Evolutionary conservation across 2,329 filamentous ascomycete genomes (phyloP).

Genomic region (Epichloe sp.): DNA sequence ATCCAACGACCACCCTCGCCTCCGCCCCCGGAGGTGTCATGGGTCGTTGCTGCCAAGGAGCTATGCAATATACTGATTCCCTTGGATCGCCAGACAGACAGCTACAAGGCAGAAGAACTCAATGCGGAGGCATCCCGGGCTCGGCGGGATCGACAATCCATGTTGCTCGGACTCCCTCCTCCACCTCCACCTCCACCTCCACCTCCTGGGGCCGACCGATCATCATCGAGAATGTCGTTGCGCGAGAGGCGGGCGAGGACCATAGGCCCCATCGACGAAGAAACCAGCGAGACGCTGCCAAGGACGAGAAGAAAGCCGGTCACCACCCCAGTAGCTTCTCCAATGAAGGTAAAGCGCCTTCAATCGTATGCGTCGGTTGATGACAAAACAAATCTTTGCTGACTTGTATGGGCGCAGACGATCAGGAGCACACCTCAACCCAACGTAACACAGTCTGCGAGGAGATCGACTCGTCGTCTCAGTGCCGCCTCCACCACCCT

Average conservation of each 20-base stretch:
- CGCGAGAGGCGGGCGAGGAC: conserved; percentile 55
- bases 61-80: conserved; percentile 75
- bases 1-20: conserved; percentile 39
- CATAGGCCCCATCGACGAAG: conserved; percentile 39
- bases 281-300: conserved; percentile 11
- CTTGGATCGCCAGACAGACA: conserved; percentile 57
- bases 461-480: conserved; percentile 32
- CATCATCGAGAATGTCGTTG: conserved; percentile 55
- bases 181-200: conserved; percentile 4
- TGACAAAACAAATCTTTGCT: neutral
- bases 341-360: conserved; percentile 16
- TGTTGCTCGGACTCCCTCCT: conserved; percentile 21
- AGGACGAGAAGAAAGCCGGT: conserved; percentile 49
- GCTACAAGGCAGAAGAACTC: conserved; percentile 67
- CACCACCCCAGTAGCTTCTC: conserved; percentile 26
- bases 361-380: neutral
- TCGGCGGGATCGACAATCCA: conserved; percentile 51
- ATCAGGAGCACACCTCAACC: conserved; percentile 19
- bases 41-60: conserved; percentile 74
- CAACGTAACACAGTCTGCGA: conserved; percentile 14
- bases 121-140: conserved; percentile 52
- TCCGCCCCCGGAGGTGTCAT: conserved; percentile 70
- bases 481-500: conserved; percentile 32
- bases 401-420: conserved; percentile 14
- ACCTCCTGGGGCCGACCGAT: conserved; percentile 21